These are phyloP conservation scores for Cytidiella melzeri DNA, from an alignment of 768 basidiomycete genomes.

Conservation along the genomic window DNA sequence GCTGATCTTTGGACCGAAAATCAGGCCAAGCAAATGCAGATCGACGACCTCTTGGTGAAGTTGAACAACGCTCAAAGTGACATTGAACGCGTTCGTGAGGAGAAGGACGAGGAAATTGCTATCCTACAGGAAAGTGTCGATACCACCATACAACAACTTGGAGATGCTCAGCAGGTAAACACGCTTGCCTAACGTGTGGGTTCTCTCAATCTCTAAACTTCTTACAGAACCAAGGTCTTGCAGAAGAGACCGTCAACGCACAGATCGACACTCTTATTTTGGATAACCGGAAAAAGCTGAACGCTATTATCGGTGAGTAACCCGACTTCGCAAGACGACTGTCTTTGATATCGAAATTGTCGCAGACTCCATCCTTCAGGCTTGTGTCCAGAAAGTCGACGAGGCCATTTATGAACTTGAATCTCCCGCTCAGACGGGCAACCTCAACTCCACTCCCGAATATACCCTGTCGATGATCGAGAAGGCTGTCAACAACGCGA, in stretches of 20 bases:
- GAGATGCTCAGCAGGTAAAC: slow-evolving; percentile 84
- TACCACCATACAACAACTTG: slow-evolving; percentile 79
- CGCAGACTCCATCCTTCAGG: slow-evolving; percentile 91
- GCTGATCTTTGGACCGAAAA: slow-evolving; percentile 5
- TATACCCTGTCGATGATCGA: slow-evolving; percentile 98
- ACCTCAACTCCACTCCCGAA: slow-evolving; percentile 95
- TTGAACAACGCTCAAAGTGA: slow-evolving; percentile 71
- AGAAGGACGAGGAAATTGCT: slow-evolving; percentile 95
- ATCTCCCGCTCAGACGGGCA: slow-evolving; percentile 90
- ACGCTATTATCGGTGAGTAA: slow-evolving; percentile 86
- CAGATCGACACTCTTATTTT: slow-evolving; percentile 96
- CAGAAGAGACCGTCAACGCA: slow-evolving; percentile 89
- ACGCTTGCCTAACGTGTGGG: slow-evolving; percentile 16
- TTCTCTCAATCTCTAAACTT: background rate
- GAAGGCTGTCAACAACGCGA: slow-evolving; percentile 90
- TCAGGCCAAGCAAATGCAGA: slow-evolving; percentile 92
- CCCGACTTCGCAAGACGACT: no score
- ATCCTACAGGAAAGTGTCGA: slow-evolving; percentile 97
- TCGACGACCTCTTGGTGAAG: slow-evolving; percentile 85
- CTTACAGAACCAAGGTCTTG: slow-evolving; percentile 73
- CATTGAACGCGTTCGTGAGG: slow-evolving; percentile 78
- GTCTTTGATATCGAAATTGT: slow-evolving; percentile 3
- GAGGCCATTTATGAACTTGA: slow-evolving; percentile 97
- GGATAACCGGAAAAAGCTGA: slow-evolving; percentile 96
- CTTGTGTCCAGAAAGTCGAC: slow-evolving; percentile 95